Conservation (phyloP, 345 rosid genomes). For the Dimocarpus longan region DNA sequence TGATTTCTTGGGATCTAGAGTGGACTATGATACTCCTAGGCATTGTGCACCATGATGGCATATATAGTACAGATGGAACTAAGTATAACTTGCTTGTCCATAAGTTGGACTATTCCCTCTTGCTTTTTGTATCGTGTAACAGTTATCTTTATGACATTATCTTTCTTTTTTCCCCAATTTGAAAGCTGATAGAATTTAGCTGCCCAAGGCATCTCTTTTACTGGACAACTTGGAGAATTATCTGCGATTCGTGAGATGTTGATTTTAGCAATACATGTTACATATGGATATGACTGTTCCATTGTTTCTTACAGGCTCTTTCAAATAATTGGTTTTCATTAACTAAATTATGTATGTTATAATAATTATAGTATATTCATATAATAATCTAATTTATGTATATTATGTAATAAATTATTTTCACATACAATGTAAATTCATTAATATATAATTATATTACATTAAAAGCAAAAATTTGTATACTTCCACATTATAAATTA, state of each 20-base stretch:
- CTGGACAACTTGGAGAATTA: not conserved
- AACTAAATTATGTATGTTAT: too few relatives aligned
- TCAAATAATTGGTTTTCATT: not conserved
- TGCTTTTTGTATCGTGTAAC: not conserved
- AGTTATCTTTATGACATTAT: not conserved
- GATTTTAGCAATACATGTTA: not conserved
- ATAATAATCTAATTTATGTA: too few relatives aligned
- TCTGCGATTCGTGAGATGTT: not conserved
- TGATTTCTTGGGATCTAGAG: too few relatives aligned
- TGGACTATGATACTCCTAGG: conserved; percentile 60
- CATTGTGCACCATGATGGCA: conserved; percentile 73
- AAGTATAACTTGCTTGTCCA: conserved; percentile 44
- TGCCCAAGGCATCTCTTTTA: not conserved
- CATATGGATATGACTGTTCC: not conserved
- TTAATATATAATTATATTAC: too few relatives aligned
- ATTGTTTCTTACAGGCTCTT: conserved; percentile 35
- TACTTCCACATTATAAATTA: too few relatives aligned
- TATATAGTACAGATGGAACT: conserved; percentile 77
- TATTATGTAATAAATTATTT: too few relatives aligned
- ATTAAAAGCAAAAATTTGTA: too few relatives aligned
- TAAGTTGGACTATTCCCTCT: not conserved
- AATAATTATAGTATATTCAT: too few relatives aligned
- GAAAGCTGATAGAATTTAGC: not conserved
- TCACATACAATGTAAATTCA: too few relatives aligned
- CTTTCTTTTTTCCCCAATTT: not conserved